Base-by-base conservation (phyloP, 2,329 filamentous ascomycete genomes). In the Furcasterigmium furcatum region DNA sequence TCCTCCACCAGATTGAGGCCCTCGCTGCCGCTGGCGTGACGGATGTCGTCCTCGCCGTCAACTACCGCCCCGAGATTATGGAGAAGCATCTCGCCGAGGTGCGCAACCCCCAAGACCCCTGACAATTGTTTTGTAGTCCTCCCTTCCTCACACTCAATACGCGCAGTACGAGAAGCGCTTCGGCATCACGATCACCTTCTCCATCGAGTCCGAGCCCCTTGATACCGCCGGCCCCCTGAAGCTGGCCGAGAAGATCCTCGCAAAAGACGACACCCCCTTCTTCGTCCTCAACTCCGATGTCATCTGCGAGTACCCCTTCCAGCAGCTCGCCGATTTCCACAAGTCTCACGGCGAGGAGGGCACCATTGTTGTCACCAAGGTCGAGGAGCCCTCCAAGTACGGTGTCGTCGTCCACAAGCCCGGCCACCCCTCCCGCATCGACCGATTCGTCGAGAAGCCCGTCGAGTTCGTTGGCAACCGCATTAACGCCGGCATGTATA, bases 381-480 rank as follows among this genome's bases (percentile, higher is more conserved):
- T 99, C 44, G 92, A 99, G 73, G 94, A 99, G 73, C 92, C 92
- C 36, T 95, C 90, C 64, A 99, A 99, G 74, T 99, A 97, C 68
- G 92, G 92, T 82, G 92, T 99, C 58, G 85, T 99, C 46, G 94
- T 99, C 24, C 92, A 97, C 84, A 94, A 95, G 77, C 90, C 91
- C 52, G 88, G 85, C 68, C 90, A 96, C 72, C 73, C 88, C 45
- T 89, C 90, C 39, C 84, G 88, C 64, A 97, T 99, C 69, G 94
- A 99, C 72, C 91, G 94, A 57, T 99, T 99, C 74, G 94, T 99
- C 57, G 92, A 99, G 82, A 99, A 99, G 80, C 92, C 92, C 30
- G 89, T 97, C 65, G 90, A 97, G 73, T 97, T 96, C 64, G 92
- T 97, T 47, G 92, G 92, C 60, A 97, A 97, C 81, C 88, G 92